These are phyloP conservation scores for Hypoxylon sp. DNA, from an alignment of 2,329 filamentous ascomycete genomes.

Conservation along the genomic window DNA sequence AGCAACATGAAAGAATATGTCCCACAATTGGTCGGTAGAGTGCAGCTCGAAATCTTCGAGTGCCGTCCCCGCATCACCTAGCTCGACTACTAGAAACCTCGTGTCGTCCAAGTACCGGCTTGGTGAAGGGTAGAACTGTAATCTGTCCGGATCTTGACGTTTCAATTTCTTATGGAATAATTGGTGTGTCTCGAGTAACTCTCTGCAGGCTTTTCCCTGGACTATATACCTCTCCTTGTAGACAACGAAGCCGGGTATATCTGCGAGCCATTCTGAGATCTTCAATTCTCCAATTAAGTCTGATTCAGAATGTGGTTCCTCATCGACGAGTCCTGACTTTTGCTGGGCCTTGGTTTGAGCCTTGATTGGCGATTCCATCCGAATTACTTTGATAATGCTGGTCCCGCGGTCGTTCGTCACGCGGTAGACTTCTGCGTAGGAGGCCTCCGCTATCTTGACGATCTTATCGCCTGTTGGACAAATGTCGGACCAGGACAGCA, in stretches of 20 bases:
- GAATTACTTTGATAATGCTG: slow-evolving; percentile 76
- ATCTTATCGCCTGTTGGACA: slow-evolving; percentile 68
- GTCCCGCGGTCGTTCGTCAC: slow-evolving; percentile 71
- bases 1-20: slow-evolving; percentile 73
- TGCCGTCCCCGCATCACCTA: slow-evolving; percentile 73
- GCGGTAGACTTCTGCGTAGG: slow-evolving; percentile 76
- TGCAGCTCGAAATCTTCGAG: slow-evolving; percentile 71
- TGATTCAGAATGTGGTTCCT: slow-evolving; percentile 69
- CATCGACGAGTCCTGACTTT: slow-evolving; percentile 69
- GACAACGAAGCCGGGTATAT: slow-evolving; percentile 75
- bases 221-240: slow-evolving; percentile 77
- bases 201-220: slow-evolving; percentile 67
- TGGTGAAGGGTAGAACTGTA: slow-evolving; percentile 75
- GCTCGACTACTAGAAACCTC: slow-evolving; percentile 72
- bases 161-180: slow-evolving; percentile 69
- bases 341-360: slow-evolving; percentile 71
- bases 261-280: slow-evolving; percentile 75
- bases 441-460: slow-evolving; percentile 76
- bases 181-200: slow-evolving; percentile 73
- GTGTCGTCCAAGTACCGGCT: slow-evolving; percentile 72
- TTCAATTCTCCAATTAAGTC: slow-evolving; percentile 72
- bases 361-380: slow-evolving; percentile 71
- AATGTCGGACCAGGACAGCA: slow-evolving; percentile 71
- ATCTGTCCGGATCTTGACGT: slow-evolving; percentile 68
- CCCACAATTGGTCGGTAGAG: slow-evolving; percentile 70